phyloP scores from a whole-genome alignment of 768 basidiomycete genomes.

The Suillus fuscotomentosus region DNA sequence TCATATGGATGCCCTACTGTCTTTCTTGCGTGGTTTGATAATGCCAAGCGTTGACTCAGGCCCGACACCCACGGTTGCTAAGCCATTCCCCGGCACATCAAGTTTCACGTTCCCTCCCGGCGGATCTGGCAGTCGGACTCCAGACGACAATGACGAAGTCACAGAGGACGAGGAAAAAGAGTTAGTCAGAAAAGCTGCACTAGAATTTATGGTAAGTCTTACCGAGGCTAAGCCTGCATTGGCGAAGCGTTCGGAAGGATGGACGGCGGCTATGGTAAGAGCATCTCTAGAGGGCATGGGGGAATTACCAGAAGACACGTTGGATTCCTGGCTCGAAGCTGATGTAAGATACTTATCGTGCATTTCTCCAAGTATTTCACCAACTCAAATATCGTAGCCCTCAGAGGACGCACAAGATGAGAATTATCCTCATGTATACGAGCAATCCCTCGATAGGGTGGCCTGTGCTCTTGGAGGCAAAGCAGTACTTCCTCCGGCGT shows the following conservation, averaged over 20 bases:
- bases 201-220: slow-evolving; percentile 84
- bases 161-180: slow-evolving; percentile 64
- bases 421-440: slow-evolving; percentile 71
- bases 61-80: slow-evolving; percentile 52
- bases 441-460: slow-evolving; percentile 79
- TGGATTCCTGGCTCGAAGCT: slow-evolving; percentile 65
- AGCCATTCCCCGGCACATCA: slow-evolving; percentile 36
- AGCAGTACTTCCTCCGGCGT: slow-evolving; percentile 73
- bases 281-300: slow-evolving; percentile 84
- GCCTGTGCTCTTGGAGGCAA: slow-evolving; percentile 80
- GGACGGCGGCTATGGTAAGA: slow-evolving; percentile 68
- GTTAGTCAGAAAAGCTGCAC: slow-evolving; percentile 66
- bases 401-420: slow-evolving; percentile 61
- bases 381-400: slow-evolving; percentile 40
- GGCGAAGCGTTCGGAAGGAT: slow-evolving; percentile 66
- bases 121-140: slow-evolving; percentile 26
- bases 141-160: slow-evolving; percentile 33
- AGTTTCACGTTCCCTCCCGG: slow-evolving; percentile 42
- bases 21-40: slow-evolving; percentile 71
- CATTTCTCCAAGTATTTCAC: slow-evolving; percentile 1
- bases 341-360: slow-evolving; percentile 52
- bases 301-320: slow-evolving; percentile 62
- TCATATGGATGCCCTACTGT: slow-evolving; percentile 64
- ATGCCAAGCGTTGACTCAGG: slow-evolving; percentile 57
- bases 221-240: slow-evolving; percentile 71